Base-by-base conservation (phyloP, 2,329 filamentous ascomycete genomes). In the Aspergillus luchuensis region DNA sequence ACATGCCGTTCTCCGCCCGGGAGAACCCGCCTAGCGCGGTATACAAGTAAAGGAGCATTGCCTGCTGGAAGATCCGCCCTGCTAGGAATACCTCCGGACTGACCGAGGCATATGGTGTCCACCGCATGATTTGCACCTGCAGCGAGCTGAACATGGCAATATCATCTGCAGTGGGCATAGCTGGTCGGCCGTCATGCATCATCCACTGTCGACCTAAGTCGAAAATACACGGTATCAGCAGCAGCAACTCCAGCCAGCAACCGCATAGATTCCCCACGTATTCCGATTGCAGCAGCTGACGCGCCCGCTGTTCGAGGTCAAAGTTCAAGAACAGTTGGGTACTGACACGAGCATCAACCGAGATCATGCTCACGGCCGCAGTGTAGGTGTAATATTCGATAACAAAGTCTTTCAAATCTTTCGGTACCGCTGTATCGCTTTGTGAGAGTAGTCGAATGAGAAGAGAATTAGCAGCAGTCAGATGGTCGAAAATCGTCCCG, bases 311-410 rank as follows among this genome's bases (percentile, higher is more conserved):
- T 3, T 79, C 80, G 1, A 82, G 67, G 17, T 80, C 74, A 47
- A 81, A 80, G 19, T 81, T 76, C 61, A 73, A 28, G 7, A 73
- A 65, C 0, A 73, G 55, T 11, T 73, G 71, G 5, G 67, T 63
- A 25, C 70, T 72, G 5, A 70, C 62, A 8, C 71, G 68, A 1
- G 71, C 70, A 39, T 73, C 71, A 33, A 80, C 77, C 0, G 80
- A 80, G 48, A 82, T 79, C 75, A 82, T 81, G 65, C 79, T 82
- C 6, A 79, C 75, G 3, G 78, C 75, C 3, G 78, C 76, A 49
- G 79, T 81, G 67, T 82, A 80, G 60, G 80, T 76, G 61, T 81
- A 82, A 41, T 82, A 82, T 66, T 82, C 81, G 49, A 81, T 74
- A 2, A 82, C 74, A 53, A 82, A 82, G 28, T 80, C 76, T 28